Evolutionary conservation across 2,329 filamentous ascomycete species (phyloP).

Genomic region (Chrysoporthe deuterocubensis): DNA sequence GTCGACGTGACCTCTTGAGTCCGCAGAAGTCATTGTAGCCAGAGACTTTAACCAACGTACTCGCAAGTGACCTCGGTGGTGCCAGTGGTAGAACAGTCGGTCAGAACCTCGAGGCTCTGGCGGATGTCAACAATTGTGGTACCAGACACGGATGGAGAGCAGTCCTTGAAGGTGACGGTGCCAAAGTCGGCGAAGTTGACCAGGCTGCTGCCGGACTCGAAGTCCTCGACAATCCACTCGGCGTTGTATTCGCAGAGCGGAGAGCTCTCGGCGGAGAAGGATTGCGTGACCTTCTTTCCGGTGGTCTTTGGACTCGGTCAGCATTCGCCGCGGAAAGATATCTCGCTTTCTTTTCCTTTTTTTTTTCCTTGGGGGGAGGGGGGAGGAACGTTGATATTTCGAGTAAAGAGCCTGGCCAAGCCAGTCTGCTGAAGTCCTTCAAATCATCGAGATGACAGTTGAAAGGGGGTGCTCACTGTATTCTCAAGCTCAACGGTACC

Average conservation of each 20-base stretch:
- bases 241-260: slow-evolving; percentile 58
- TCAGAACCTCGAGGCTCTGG: slow-evolving; percentile 22
- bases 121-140: slow-evolving; percentile 45
- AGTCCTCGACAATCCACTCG: slow-evolving; percentile 66
- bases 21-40: not conserved
- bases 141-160: slow-evolving; percentile 39
- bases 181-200: slow-evolving; percentile 52
- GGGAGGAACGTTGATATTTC: too few species aligned
- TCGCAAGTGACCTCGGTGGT: slow-evolving; percentile 22
- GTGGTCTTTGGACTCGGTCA: slow-evolving; percentile 39
- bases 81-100: slow-evolving; percentile 22
- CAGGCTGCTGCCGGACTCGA: slow-evolving; percentile 41
- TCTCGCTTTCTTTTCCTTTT: not conserved
- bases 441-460: not conserved
- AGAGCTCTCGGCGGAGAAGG: slow-evolving; percentile 47
- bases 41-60: slow-evolving; percentile 41
- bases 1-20: too few species aligned
- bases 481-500: slow-evolving; percentile 53
- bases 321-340: not conserved
- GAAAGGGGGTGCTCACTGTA: slow-evolving; percentile 3
- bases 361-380: not conserved
- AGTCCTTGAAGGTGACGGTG: slow-evolving; percentile 45
- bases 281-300: slow-evolving; percentile 54
- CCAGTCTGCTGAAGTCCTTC: not conserved
- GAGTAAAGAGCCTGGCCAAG: not conserved